Percentiles rank a stretch among this genome's conserved stretches.
These are phyloP conservation scores for Corymbia calophylla DNA, from an alignment of 441 rosid genomes.

Conservation along the genomic window DNA sequence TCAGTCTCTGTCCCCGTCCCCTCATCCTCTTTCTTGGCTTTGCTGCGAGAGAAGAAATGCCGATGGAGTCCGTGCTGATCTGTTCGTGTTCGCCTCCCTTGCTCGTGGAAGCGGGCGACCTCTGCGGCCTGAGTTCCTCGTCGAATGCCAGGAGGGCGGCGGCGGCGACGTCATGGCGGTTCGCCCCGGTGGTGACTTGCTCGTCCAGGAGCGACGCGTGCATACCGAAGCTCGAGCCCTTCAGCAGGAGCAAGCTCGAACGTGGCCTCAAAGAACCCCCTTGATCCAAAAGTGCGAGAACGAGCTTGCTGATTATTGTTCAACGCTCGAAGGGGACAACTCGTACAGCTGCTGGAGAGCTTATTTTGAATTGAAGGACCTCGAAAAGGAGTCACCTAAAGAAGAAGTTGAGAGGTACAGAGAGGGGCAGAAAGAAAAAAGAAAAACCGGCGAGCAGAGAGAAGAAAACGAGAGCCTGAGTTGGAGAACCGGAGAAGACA, in stretches of 20 bases:
- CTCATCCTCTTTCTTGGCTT: not conserved
- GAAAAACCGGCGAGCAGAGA: too few species aligned
- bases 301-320: slow-evolving; percentile 69
- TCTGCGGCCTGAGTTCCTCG: slow-evolving; percentile 14
- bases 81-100: slow-evolving; percentile 25
- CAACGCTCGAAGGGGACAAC: slow-evolving; percentile 69
- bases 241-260: slow-evolving; percentile 56
- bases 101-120: slow-evolving; percentile 22
- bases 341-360: slow-evolving; percentile 80
- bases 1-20: not conserved
- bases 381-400: too few species aligned
- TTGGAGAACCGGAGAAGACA: too few species aligned
- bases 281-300: slow-evolving; percentile 51
- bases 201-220: slow-evolving; percentile 25
- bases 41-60: not conserved
- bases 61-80: slow-evolving; percentile 34
- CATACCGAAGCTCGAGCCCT: slow-evolving; percentile 74
- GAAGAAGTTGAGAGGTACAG: too few species aligned
- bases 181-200: slow-evolving; percentile 24
- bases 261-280: slow-evolving; percentile 43
- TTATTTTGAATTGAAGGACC: slow-evolving; percentile 70
- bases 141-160: not conserved
- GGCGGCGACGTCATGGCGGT: not conserved
- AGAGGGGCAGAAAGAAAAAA: too few species aligned
- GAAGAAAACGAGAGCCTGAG: too few species aligned